Conservation (phyloP, 768 basidiomycete genomes). For the Boletus eberwhitei region DNA sequence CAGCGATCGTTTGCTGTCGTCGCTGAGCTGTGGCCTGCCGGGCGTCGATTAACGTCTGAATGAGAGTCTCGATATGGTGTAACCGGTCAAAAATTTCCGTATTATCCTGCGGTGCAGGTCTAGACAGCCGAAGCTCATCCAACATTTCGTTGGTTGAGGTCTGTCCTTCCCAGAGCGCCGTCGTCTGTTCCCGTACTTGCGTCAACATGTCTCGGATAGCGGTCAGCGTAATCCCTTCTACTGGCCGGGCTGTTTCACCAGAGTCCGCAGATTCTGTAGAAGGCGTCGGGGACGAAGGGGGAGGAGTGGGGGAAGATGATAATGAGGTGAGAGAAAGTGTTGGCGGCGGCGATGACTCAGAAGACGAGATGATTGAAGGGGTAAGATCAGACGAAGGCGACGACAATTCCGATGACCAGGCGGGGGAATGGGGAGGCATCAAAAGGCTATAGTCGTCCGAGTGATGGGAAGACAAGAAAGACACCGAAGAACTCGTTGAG, state of each 20-base stretch:
- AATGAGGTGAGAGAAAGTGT: constrained; percentile 40
- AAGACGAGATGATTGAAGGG: constrained; percentile 33
- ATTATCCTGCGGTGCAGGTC: constrained; percentile 39
- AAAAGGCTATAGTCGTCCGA: constrained; percentile 63
- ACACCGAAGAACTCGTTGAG: constrained; percentile 34
- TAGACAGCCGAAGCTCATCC: constrained; percentile 54
- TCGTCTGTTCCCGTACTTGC: constrained; percentile 56
- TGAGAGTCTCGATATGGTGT: constrained; percentile 22
- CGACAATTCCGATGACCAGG: constrained; percentile 34
- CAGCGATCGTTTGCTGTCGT: neutral
- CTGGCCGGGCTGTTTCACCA: constrained; percentile 35
- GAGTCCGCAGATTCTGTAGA: constrained; percentile 30
- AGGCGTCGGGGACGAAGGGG: constrained; percentile 36
- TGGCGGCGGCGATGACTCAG: constrained; percentile 34
- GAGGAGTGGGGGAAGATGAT: constrained; percentile 33
- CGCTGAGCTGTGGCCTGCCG: constrained; percentile 3
- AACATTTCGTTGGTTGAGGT: constrained; percentile 54
- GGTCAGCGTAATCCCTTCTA: constrained; percentile 35
- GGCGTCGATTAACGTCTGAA: constrained; percentile 11
- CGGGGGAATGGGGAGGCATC: constrained; percentile 36
- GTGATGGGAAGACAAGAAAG: constrained; percentile 60
- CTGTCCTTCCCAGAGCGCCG: constrained; percentile 63
- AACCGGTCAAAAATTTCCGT: constrained; percentile 37
- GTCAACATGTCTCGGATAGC: constrained; percentile 53
- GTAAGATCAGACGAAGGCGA: constrained; percentile 28